Percentiles rank a stretch among this genome's conserved stretches.
These are phyloP conservation scores for Pelargonium australe DNA, from an alignment of 441 rosid species.

Conservation along the genomic window DNA sequence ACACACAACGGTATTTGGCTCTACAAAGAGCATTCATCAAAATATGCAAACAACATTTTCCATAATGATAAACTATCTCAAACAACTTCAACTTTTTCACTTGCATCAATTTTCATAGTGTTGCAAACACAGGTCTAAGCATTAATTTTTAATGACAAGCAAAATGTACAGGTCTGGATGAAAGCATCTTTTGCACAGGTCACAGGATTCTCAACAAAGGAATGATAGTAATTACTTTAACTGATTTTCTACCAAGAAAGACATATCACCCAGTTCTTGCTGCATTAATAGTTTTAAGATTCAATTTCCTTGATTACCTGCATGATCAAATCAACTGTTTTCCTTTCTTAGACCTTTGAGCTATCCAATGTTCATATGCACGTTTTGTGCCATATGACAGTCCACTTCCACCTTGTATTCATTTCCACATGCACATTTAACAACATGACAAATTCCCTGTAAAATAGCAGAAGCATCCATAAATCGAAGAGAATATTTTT, in stretches of 20 bases:
- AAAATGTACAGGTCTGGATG: neutral
- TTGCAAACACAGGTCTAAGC: neutral
- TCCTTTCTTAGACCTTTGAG: slow-evolving; percentile 2
- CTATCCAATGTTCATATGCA: slow-evolving; percentile 11
- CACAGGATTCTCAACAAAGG: neutral
- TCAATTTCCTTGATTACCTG: neutral
- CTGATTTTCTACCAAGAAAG: neutral
- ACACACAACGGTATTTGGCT: too few relatives aligned
- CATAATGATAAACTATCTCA: neutral
- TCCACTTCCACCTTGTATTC: slow-evolving; percentile 31
- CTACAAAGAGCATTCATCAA: too few relatives aligned
- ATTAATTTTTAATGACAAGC: neutral
- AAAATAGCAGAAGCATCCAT: slow-evolving; percentile 8
- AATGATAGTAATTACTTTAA: neutral
- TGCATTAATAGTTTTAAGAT: neutral
- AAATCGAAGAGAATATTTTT: slow-evolving; percentile 4
- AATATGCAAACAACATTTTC: neutral
- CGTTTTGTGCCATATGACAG: slow-evolving; percentile 14
- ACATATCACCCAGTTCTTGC: neutral
- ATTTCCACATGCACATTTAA: slow-evolving; percentile 42
- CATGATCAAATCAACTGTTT: neutral
- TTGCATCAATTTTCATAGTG: neutral
- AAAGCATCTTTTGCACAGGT: neutral
- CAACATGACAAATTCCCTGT: slow-evolving; percentile 40
- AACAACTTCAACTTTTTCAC: neutral